These are phyloP conservation scores for Aphanomyces astaci DNA, from an alignment of 352 stramenopile genomes.

Conservation along the genomic window DNA sequence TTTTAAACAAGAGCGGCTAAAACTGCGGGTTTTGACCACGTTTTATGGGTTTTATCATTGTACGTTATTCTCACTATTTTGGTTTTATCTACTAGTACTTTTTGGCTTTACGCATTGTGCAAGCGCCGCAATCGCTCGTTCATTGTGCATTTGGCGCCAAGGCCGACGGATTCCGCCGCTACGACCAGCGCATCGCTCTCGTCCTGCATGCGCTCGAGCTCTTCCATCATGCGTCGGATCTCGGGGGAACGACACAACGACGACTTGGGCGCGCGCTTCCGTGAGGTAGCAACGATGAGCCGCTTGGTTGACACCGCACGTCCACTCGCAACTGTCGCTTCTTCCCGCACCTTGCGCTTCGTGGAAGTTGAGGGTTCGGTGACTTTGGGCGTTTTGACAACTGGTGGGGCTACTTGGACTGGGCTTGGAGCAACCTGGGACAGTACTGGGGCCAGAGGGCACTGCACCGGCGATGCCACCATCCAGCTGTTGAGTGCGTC, in stretches of 20 bases:
- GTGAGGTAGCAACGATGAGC: neutral
- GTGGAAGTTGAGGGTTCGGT: neutral
- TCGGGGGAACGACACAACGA: conserved; percentile 3
- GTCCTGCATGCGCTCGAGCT: conserved; percentile 30
- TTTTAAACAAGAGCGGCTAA: conserved; percentile 61
- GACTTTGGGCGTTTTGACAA: no score
- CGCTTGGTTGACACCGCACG: neutral
- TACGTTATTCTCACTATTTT: neutral
- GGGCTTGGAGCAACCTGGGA: no score
- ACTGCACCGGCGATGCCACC: no score
- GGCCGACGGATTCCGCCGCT: neutral
- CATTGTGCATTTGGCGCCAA: conserved; percentile 12
- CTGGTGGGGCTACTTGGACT: no score
- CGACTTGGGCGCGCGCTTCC: neutral
- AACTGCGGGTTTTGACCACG: neutral
- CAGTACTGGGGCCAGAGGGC: no score
- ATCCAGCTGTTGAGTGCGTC: neutral
- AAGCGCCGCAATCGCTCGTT: conserved; percentile 22
- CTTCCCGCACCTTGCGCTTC: neutral
- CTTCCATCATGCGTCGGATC: conserved; percentile 28
- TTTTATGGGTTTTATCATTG: conserved; percentile 7
- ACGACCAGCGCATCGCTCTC: conserved; percentile 27
- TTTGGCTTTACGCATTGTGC: neutral
- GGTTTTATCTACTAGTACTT: neutral
- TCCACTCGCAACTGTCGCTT: neutral